A percentile compares a stretch with the other conserved stretches of the same genome.
phyloP scores from a whole-genome alignment of 2,329 filamentous ascomycete species.

The Fusarium xylarioides region DNA sequence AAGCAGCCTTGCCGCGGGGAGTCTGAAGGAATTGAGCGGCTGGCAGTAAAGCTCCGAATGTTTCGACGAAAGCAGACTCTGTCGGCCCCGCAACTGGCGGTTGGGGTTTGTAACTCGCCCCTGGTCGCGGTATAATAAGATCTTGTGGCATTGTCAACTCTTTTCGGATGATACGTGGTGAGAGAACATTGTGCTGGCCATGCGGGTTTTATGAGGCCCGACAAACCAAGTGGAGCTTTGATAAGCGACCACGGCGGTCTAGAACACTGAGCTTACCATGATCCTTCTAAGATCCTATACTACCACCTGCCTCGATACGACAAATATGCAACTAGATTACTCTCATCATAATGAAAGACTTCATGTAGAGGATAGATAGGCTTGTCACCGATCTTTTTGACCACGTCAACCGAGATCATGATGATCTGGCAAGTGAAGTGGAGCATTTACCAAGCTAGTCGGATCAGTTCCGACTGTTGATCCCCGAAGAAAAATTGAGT shows the following conservation, averaged over 20 bases:
- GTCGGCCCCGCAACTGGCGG: conserved; percentile 47
- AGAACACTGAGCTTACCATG: background rate
- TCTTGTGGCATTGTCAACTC: background rate
- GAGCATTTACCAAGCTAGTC: background rate
- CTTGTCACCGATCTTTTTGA: background rate
- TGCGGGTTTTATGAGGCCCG: background rate
- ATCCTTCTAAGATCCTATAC: background rate
- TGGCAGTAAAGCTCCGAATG: conserved; percentile 53
- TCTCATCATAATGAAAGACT: fast-evolving
- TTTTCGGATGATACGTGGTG: background rate
- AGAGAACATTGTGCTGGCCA: background rate
- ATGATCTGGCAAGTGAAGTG: background rate
- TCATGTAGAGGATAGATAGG: background rate
- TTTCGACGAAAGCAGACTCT: conserved; percentile 47
- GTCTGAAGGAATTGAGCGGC: conserved; percentile 48
- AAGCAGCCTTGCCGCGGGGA: conserved; percentile 49
- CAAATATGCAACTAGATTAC: background rate
- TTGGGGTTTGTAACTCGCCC: background rate
- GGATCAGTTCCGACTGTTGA: background rate
- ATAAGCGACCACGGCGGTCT: background rate
- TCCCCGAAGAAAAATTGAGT: background rate
- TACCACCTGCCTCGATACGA: fast-evolving
- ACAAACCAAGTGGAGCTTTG: background rate
- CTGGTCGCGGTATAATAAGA: conserved; percentile 13
- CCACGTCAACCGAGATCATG: background rate